Base-by-base conservation (phyloP, 352 stramenopile genomes). In the Pythium aristosporum region DNA sequence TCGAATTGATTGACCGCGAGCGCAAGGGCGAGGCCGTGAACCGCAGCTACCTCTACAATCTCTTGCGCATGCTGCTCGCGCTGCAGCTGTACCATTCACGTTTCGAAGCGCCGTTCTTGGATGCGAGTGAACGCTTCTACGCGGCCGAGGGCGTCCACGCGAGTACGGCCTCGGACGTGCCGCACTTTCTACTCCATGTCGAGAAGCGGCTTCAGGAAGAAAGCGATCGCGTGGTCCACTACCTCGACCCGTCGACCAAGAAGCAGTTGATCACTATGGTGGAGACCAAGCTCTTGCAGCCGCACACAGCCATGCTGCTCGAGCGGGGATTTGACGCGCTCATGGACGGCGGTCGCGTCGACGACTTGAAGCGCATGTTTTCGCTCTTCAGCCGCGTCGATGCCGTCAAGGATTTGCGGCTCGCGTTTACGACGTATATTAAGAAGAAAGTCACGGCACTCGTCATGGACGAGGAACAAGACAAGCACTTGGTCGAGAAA, bases 401-500 rank as follows among this genome's bases (percentile, higher is more conserved):
- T 48, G 80, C 82, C 1, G 75, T 95, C 13, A 74, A 69, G 15
- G 77, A 91, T 34, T 51, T 92, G 8, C 91, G 89, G 56, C 76
- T 67, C 5, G 78, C 81, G 13, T 93, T 90, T 25, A 75, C 74
- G 23, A 79, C 71, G 48, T 88, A 92, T 62, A 94, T 96, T 34
- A 76, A 80, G 52, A 91, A 89, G 57, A 85, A 86, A 60, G 84
- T 92, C 21, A 83, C 80, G 10, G 73, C 79, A 10, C 61, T 96
- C 5, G 84, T 96, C 11, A 85, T 88, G 74, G 80, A 92, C 61
- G 72, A 87, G 21, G 76, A 91, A 37, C 79, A 94, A 52, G 92
- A 97, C 37, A 96, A 96, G 68, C 76, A 80, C 23, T 85, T 98
- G 68, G 88, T 98, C n/a, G 84, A 94, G 9, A 92, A 92, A 50